A percentile compares a stretch with the other conserved stretches of the same genome.
phyloP scores from a whole-genome alignment of 495 filamentous ascomycete species.

The Penicillium coffeae region DNA sequence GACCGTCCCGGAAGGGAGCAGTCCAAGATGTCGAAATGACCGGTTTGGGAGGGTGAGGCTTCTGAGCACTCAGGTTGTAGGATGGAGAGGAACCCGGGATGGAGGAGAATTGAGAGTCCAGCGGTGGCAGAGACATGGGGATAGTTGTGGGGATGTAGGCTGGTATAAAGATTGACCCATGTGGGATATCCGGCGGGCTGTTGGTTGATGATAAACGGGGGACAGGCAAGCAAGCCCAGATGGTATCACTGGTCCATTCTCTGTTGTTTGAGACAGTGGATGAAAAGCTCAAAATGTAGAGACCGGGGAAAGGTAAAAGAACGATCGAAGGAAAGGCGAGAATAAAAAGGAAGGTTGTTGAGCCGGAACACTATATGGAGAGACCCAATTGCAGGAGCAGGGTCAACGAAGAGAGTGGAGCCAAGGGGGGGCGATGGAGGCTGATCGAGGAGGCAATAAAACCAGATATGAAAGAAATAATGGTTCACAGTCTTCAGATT shows the following conservation, averaged over 20 bases:
- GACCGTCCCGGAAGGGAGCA: slow-evolving; percentile 44
- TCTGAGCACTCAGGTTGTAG: slow-evolving; percentile 16
- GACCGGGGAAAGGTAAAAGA: background rate
- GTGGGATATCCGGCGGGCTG: slow-evolving; percentile 6
- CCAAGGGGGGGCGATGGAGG: background rate
- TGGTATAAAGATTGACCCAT: slow-evolving; percentile 19
- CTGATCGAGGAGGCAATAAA: slow-evolving; percentile 1
- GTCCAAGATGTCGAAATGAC: slow-evolving; percentile 27
- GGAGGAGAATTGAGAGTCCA: slow-evolving; percentile 26
- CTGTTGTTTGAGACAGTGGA: background rate
- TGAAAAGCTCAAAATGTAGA: background rate
- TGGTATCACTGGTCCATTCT: slow-evolving; percentile 1
- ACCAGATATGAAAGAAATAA: slow-evolving; percentile 13
- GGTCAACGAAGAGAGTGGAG: slow-evolving; percentile 3
- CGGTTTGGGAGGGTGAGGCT: slow-evolving; percentile 15
- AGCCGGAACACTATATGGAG: background rate
- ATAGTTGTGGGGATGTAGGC: slow-evolving; percentile 5
- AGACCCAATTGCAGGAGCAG: slow-evolving; percentile 19
- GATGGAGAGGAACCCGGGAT: slow-evolving; percentile 28
- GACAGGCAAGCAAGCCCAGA: slow-evolving; percentile 6
- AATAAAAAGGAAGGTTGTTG: background rate
- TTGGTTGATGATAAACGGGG: background rate
- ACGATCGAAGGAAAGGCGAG: background rate
- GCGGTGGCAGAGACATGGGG: slow-evolving; percentile 38
- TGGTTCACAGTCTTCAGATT: slow-evolving; percentile 1